Conservation (phyloP, 2,329 filamentous ascomycete species). For the Colletotrichum tanaceti region DNA sequence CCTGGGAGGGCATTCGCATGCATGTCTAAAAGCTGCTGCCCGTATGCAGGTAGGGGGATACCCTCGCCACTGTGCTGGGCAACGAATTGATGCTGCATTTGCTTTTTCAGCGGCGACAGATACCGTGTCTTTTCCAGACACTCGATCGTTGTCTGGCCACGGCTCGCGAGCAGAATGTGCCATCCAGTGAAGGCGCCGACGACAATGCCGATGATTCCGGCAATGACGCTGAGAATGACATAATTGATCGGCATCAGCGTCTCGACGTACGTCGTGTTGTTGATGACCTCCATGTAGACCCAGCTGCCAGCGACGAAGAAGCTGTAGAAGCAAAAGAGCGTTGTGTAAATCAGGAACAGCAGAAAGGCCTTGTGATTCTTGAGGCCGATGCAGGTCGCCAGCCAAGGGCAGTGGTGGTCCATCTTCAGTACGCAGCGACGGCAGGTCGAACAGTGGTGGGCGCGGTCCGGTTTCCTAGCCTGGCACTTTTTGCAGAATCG, state of each 20-base stretch:
- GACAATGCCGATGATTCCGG: slow-evolving; percentile 91
- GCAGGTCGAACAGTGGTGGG: slow-evolving; percentile 97
- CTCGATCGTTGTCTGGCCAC: slow-evolving; percentile 93
- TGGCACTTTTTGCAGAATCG: slow-evolving; percentile 99
- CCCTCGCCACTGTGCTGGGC: slow-evolving; percentile 65
- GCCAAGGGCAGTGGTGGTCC: slow-evolving; percentile 99
- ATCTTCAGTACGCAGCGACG: slow-evolving; percentile 96
- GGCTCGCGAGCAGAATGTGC: slow-evolving; percentile 85
- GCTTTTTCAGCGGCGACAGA: slow-evolving; percentile 80
- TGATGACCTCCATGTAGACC: slow-evolving; percentile 86
- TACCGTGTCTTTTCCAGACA: slow-evolving; percentile 96
- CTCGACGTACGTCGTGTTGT: slow-evolving; percentile 76
- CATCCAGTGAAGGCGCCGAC: slow-evolving; percentile 89
- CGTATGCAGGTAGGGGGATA: slow-evolving; percentile 67
- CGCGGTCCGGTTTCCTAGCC: slow-evolving; percentile 91
- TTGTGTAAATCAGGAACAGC: slow-evolving; percentile 90
- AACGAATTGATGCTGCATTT: slow-evolving; percentile 72
- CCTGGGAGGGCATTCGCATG: slow-evolving; percentile 85
- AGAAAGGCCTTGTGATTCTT: slow-evolving; percentile 96
- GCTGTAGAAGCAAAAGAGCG: slow-evolving; percentile 83
- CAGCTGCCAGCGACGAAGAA: slow-evolving; percentile 83
- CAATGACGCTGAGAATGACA: slow-evolving; percentile 85
- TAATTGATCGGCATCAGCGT: slow-evolving; percentile 89
- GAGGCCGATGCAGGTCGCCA: slow-evolving; percentile 93
- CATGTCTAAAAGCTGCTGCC: slow-evolving; percentile 82